Conservation (phyloP, 495 filamentous ascomycete species). For the Aeminium ludgeri region DNA sequence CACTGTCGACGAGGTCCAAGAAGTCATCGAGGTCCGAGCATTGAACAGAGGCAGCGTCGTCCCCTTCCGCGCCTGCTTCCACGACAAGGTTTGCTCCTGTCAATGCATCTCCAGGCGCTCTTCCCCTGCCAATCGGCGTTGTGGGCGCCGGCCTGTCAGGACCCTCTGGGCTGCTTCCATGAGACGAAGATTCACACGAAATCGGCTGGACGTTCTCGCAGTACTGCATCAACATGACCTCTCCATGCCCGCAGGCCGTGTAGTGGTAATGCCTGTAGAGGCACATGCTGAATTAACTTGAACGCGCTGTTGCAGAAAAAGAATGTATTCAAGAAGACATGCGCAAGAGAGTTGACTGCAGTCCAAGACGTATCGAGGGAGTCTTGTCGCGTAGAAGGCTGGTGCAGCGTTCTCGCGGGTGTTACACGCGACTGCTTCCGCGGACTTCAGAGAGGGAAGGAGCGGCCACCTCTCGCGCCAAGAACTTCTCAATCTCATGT, state of each 20-base stretch:
- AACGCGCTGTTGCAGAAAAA: background rate
- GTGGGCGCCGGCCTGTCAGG: background rate
- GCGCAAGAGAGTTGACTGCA: background rate
- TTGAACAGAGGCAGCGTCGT: background rate
- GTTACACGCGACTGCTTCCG: no score
- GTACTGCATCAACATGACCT: constrained; percentile 7
- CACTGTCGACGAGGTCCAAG: background rate
- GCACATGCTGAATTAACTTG: constrained; percentile 11
- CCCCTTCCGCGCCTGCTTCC: no score
- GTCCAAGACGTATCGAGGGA: no score
- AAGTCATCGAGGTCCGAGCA: background rate
- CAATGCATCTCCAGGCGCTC: background rate
- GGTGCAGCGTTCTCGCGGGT: no score
- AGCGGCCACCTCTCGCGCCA: no score
- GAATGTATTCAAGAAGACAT: background rate
- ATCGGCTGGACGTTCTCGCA: constrained; percentile 10
- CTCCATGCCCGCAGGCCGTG: constrained; percentile 12
- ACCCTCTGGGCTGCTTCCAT: background rate
- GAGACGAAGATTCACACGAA: background rate
- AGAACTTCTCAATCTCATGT: no score
- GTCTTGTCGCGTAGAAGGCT: no score
- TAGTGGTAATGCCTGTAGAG: constrained; percentile 14
- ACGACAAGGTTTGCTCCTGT: background rate
- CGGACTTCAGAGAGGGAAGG: no score
- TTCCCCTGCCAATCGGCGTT: background rate